Base-by-base conservation (phyloP, 2,329 filamentous ascomycete genomes). In the Pleomassaria siparia region DNA sequence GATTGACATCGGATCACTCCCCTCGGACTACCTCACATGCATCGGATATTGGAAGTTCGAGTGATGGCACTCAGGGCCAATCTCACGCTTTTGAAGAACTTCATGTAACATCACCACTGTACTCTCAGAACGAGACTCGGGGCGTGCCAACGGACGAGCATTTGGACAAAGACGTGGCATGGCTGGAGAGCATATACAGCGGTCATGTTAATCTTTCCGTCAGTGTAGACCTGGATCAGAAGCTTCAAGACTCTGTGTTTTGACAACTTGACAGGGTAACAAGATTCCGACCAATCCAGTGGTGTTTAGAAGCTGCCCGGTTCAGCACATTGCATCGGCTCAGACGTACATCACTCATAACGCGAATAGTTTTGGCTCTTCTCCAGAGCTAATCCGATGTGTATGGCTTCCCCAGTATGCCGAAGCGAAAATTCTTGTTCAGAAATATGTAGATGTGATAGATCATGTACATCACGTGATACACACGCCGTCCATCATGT, bases 401-500 rank as follows among this genome's bases (percentile, higher is more conserved):
- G 47, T 70, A 22, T 72, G 68, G 65, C 54, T 72, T 4, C 71
- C 71, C 4, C 47, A 59, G 12, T 51, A 63, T n/a, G 50, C 60
- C 8, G 71, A 74, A 55, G 56, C 70, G 3, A 61, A 51, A 25
- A 40, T 56, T 8, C 54, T 73, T 1, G 37, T 70, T 3, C 53
- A 72, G 7, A 67, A 66, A 48, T 73, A 67, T 32, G 41, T 69
- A 7, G 30, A 43, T 11, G 56, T 70, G 12, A 51, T 72, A 20
- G 66, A 61, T 8, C 66, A 62, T 40, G 51, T 71, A 22, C 64
- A 72, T 26, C 70, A 72, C 46, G 56, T 74, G 18, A 47, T 68
- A 1, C 69, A 72, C 39, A 41, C 28, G 5, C 69, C 66, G 2
- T 64, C 64, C 0, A 44, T 71, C 6, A 54, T 54, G 13, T 21